Evolutionary conservation across 1,139 yeast species (phyloP).

Genomic region (Geotrichum siamense): DNA sequence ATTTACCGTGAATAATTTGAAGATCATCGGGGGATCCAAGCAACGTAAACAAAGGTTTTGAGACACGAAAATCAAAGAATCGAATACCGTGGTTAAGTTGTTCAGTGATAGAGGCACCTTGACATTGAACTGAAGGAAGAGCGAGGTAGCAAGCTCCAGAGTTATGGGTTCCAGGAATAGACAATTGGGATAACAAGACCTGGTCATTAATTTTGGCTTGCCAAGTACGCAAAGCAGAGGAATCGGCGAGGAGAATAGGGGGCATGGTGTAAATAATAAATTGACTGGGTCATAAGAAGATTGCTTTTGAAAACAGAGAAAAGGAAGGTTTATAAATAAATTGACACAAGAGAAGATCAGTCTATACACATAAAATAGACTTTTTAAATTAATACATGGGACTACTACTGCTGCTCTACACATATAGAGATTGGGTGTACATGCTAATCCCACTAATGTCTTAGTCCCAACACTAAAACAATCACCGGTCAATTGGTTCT

Average conservation of each 20-base stretch:
- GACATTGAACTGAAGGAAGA: conserved; percentile 73
- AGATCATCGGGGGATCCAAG: conserved; percentile 40
- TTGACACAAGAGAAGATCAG: too few species aligned
- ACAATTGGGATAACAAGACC: conserved; percentile 45
- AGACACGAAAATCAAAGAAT: conserved; percentile 61
- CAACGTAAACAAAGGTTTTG: conserved; percentile 44
- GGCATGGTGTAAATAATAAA: conserved; percentile 9
- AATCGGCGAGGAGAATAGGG: conserved; percentile 12
- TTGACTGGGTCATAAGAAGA: too few species aligned
- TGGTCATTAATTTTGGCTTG: conserved; percentile 49
- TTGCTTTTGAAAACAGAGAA: too few species aligned
- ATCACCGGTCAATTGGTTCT: too few species aligned
- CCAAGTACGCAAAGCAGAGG: conserved; percentile 39
- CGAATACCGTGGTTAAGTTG: conserved; percentile 69
- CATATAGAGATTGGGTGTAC: too few species aligned
- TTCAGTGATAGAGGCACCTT: conserved; percentile 50
- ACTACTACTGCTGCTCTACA: too few species aligned
- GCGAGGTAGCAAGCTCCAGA: conserved; percentile 62
- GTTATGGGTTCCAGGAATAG: conserved; percentile 77
- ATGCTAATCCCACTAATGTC: too few species aligned
- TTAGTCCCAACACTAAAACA: too few species aligned
- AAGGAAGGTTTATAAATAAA: too few species aligned
- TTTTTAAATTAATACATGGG: too few species aligned
- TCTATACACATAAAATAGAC: too few species aligned
- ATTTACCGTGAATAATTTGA: conserved; percentile 70